Conservation (phyloP, 805 yeast genomes). For the Priceomyces castillae region DNA sequence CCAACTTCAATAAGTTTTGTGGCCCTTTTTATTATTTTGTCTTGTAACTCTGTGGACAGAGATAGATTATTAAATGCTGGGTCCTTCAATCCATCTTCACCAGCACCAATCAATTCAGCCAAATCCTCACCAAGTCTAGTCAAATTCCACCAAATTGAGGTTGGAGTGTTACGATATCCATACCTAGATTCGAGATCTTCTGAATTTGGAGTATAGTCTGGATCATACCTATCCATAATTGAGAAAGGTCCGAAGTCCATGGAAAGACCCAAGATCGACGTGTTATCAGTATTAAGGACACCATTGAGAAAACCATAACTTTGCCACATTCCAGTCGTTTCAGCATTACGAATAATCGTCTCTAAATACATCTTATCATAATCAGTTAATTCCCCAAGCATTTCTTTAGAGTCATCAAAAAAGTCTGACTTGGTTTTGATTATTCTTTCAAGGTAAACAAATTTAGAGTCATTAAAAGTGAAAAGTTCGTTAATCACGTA, state of each 20-base stretch:
- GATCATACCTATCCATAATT: slow-evolving; percentile 81
- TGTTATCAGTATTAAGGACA: slow-evolving; percentile 90
- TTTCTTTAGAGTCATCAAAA: slow-evolving; percentile 14
- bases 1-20: slow-evolving; percentile 60
- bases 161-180: slow-evolving; percentile 79
- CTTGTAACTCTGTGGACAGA: slow-evolving; percentile 48
- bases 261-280: slow-evolving; percentile 82
- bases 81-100: slow-evolving; percentile 48
- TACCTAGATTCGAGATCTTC: slow-evolving; percentile 76
- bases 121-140: slow-evolving; percentile 79
- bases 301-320: slow-evolving; percentile 92
- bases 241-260: slow-evolving; percentile 96
- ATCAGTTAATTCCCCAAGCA: slow-evolving; percentile 43
- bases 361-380: slow-evolving; percentile 74
- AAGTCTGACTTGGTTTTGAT: slow-evolving; percentile 19
- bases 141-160: slow-evolving; percentile 90
- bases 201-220: slow-evolving; percentile 82
- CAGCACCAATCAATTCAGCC: slow-evolving; percentile 78
- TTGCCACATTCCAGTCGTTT: slow-evolving; percentile 81
- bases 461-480: slow-evolving; percentile 29
- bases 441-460: slow-evolving; percentile 26
- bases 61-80: slow-evolving; percentile 40
- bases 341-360: slow-evolving; percentile 70
- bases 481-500: slow-evolving; percentile 69
- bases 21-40: slow-evolving; percentile 56